Percentiles rank a stretch among this genome's conserved stretches.
Evolutionary conservation across 2,329 filamentous ascomycete species (phyloP).

Genomic region (Claviceps capensis): DNA sequence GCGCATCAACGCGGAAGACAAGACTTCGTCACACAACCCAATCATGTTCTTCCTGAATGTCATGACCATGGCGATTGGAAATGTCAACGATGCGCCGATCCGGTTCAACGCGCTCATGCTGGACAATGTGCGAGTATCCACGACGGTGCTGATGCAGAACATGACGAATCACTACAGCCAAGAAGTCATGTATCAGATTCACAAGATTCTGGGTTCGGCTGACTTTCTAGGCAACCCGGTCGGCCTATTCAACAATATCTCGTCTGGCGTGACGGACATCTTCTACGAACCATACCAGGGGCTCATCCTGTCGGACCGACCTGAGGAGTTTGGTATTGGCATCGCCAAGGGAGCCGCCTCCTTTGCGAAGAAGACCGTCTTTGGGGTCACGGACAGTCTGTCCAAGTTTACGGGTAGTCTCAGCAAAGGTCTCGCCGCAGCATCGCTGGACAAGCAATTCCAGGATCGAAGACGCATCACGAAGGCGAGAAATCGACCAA

Average conservation of each 20-base stretch:
- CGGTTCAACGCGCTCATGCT: constrained; percentile 86
- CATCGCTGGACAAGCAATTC: constrained; percentile 96
- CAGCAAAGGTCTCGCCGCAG: constrained; percentile 88
- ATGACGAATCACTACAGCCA: constrained; percentile 93
- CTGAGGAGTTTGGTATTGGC: constrained; percentile 85
- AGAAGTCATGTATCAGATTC: constrained; percentile 87
- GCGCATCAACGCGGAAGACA: constrained; percentile 90
- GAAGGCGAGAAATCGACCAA: constrained; percentile 80
- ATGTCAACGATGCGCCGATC: constrained; percentile 94
- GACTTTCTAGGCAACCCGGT: constrained; percentile 97
- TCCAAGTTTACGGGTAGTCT: constrained; percentile 96
- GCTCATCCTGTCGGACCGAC: constrained; percentile 87
- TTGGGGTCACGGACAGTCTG: constrained; percentile 92
- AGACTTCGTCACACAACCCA: constrained; percentile 78
- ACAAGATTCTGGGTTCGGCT: constrained; percentile 92
- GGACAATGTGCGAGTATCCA: constrained; percentile 87
- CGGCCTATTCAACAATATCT: constrained; percentile 95
- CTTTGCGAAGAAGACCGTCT: constrained; percentile 97
- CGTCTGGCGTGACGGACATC: constrained; percentile 91
- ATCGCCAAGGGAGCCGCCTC: constrained; percentile 94
- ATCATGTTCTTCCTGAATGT: constrained; percentile 99
- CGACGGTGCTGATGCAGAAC: constrained; percentile 69
- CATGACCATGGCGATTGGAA: constrained; percentile 97
- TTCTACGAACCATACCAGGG: constrained; percentile 99
- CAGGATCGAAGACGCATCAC: constrained; percentile 93